Percentiles rank a stretch among this genome's conserved stretches.
Evolutionary conservation across 2,329 filamentous ascomycete genomes (phyloP).

Genomic region (Lasiodiplodia citricola): DNA sequence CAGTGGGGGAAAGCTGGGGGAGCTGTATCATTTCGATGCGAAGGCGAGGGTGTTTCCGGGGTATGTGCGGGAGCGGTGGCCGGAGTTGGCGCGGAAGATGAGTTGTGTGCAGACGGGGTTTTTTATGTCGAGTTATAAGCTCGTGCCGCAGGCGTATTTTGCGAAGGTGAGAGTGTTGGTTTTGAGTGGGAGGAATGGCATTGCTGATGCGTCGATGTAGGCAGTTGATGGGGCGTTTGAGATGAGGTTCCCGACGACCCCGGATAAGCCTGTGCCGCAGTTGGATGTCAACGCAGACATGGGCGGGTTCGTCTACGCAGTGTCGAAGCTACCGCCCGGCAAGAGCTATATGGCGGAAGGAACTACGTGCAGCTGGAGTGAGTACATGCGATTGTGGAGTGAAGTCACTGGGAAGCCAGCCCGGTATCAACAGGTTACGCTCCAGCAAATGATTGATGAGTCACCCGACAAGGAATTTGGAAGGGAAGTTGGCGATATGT

Average conservation of each 20-base stretch:
- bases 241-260: background rate
- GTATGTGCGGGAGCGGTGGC: constrained; percentile 27
- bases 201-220: background rate
- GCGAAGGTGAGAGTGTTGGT: background rate
- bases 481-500: constrained; percentile 55
- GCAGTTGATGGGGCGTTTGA: constrained; percentile 7
- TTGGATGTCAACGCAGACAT: constrained; percentile 9
- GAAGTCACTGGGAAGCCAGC: background rate
- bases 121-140: constrained; percentile 28
- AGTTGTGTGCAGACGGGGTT: constrained; percentile 31
- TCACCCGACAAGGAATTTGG: constrained; percentile 50
- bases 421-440: constrained; percentile 34
- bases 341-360: constrained; percentile 8
- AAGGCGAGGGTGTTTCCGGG: constrained; percentile 31
- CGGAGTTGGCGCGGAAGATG: constrained; percentile 30
- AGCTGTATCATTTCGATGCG: constrained; percentile 29
- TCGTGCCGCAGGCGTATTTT: constrained; percentile 12
- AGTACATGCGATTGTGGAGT: constrained; percentile 20
- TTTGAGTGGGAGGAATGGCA: no score
- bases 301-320: constrained; percentile 2
- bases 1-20: constrained; percentile 12
- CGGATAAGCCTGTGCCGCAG: constrained; percentile 17
- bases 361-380: constrained; percentile 15
- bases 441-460: constrained; percentile 49
- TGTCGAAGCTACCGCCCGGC: constrained; percentile 10